These are phyloP conservation scores for Entophlyctis helioformis DNA, from an alignment of 192 early-diverging fungal genomes.

Conservation along the genomic window DNA sequence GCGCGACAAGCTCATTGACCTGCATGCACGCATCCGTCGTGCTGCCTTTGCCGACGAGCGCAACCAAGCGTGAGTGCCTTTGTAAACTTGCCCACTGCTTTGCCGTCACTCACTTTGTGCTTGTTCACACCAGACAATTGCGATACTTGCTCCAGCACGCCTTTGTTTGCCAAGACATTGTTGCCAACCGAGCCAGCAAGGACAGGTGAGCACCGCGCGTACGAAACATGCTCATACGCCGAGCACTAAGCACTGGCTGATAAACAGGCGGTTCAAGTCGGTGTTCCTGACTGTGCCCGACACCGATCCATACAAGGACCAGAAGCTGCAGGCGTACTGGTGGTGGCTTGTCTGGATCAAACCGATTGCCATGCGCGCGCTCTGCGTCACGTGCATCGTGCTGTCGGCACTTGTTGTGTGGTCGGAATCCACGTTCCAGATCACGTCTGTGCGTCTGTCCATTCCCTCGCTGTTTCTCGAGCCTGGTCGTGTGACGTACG, in stretches of 20 bases:
- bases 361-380: slow-evolving; percentile 42
- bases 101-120: not conserved
- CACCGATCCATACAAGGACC: too few species aligned
- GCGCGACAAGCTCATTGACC: slow-evolving; percentile 46
- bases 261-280: too few species aligned
- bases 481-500: slow-evolving; percentile 17
- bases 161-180: slow-evolving; percentile 72
- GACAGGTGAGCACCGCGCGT: too few species aligned
- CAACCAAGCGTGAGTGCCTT: slow-evolving; percentile 51
- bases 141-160: slow-evolving; percentile 60
- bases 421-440: slow-evolving; percentile 89
- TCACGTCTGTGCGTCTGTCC: slow-evolving; percentile 40
- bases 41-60: slow-evolving; percentile 56
- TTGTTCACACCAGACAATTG: slow-evolving; percentile 46
- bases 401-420: slow-evolving; percentile 69
- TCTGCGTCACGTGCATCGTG: slow-evolving; percentile 46
- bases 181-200: slow-evolving; percentile 51
- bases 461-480: slow-evolving; percentile 53
- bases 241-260: too few species aligned
- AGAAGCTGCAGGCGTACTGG: too few species aligned
- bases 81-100: too few species aligned
- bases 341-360: slow-evolving; percentile 72
- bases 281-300: too few species aligned
- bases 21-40: slow-evolving; percentile 65
- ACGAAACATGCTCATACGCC: too few species aligned